Base-by-base conservation (phyloP, 345 rosid species). In the Angophora floribunda region DNA sequence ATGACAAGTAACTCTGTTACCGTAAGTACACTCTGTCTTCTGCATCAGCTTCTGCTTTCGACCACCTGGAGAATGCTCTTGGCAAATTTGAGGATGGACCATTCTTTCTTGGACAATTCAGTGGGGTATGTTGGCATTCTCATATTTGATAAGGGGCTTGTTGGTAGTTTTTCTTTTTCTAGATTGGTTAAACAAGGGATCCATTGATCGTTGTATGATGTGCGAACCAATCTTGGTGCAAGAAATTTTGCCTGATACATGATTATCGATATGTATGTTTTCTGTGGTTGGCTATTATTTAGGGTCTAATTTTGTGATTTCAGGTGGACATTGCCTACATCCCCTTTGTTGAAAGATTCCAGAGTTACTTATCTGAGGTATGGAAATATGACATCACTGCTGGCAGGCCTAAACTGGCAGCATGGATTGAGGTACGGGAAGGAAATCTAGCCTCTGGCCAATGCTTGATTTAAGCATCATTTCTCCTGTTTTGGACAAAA, bases 261-360 rank as follows among this genome's bases (percentile, higher is more conserved):
- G 36, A n/a, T n/a, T 63, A n/a, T 63, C 0, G 36, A n/a, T n/a
- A 1, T 63, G 75, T 52, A 52, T 17, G 14, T 52, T 15, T 52
- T 36, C 41, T 52, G 53, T 63, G 5, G 36, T n/a, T 14, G 36
- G 13, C 75, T 0, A n/a, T 63, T 63, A 63, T 63, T 61, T 50
- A 19, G 55, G 50, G 45, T 36, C 30, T 16, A 67, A 75, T 88
- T 30, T 52, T 78, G 26, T 44, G 61, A 41, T 91, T 78, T 88
- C 75, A 97, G 98, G 98, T 92, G 87, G 98, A 96, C 91, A 94
- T 95, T 41, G 97, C 97, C n/a, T 96, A 94, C 88, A 92, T 94
- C 87, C 91, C 98, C 5, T 95, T 96, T 51, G 89, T 94, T 26
- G 98, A 98, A 87, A 94, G 96, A 91, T 93, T 93, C 91, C 94